These are phyloP conservation scores for Chamaecyparis obtusa DNA, from an alignment of 75 land plant genomes.

Conservation along the genomic window DNA sequence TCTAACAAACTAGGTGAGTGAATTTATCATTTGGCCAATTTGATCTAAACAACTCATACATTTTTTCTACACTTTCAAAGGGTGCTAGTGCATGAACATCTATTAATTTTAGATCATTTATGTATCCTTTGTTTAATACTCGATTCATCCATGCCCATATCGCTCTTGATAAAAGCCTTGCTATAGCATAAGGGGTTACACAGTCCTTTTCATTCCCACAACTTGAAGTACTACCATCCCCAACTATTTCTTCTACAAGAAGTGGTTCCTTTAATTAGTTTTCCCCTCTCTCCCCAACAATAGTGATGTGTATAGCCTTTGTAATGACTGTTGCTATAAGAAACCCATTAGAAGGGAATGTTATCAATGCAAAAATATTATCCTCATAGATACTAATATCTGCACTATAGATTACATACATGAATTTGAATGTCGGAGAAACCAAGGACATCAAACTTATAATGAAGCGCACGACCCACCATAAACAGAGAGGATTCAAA, in stretches of 20 bases:
- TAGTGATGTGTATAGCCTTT: slow-evolving; percentile 54
- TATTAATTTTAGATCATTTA: slow-evolving; percentile 45
- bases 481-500: slow-evolving; percentile 55
- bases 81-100: slow-evolving; percentile 76
- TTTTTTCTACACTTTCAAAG: slow-evolving; percentile 60
- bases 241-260: slow-evolving; percentile 8
- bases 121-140: slow-evolving; percentile 61
- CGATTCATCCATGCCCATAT: slow-evolving; percentile 84
- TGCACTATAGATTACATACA: not conserved
- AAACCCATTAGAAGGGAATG: slow-evolving; percentile 38
- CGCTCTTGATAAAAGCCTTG: slow-evolving; percentile 44
- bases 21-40: slow-evolving; percentile 50
- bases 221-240: slow-evolving; percentile 3
- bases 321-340: slow-evolving; percentile 45
- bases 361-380: slow-evolving; percentile 42
- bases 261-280: slow-evolving; percentile 39
- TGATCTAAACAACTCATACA: slow-evolving; percentile 44
- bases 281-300: slow-evolving; percentile 13
- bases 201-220: not conserved
- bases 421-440: slow-evolving; percentile 40
- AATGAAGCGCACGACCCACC: slow-evolving; percentile 54
- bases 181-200: slow-evolving; percentile 57
- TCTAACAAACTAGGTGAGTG: slow-evolving; percentile 45
- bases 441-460: slow-evolving; percentile 33
- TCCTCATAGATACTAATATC: slow-evolving; percentile 38